A percentile compares a stretch with the other conserved stretches of the same genome.
These are phyloP conservation scores for Phanerodontia chrysosporium DNA, from an alignment of 768 basidiomycete genomes.

Conservation along the genomic window DNA sequence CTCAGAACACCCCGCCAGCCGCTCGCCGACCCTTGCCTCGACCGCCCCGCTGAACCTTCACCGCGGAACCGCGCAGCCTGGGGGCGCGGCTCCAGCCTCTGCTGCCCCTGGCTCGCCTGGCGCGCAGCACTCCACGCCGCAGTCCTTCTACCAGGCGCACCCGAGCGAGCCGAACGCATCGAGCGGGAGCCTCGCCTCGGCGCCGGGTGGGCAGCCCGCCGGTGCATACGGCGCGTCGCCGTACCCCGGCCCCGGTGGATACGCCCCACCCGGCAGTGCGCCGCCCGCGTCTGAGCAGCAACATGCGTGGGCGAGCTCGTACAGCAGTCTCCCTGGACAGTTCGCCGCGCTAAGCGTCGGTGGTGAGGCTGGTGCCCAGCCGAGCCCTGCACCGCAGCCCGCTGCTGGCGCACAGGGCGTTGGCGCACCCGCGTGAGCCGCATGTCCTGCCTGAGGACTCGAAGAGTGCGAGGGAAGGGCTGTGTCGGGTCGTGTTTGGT, in stretches of 20 bases:
- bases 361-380: constrained; percentile 6
- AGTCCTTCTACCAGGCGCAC: constrained; percentile 6
- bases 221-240: constrained; percentile 20
- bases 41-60: constrained; percentile 9
- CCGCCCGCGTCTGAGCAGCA: constrained; percentile 6
- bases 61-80: neutral
- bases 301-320: constrained; percentile 16
- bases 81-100: neutral
- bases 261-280: constrained; percentile 6
- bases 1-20: constrained; percentile 1
- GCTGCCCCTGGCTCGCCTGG: constrained; percentile 6
- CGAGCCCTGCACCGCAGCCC: neutral
- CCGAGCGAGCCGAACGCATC: constrained; percentile 10
- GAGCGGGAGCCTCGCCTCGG: constrained; percentile 6
- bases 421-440: constrained; percentile 20
- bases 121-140: constrained; percentile 1
- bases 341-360: constrained; percentile 21
- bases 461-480: neutral
- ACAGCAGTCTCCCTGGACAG: constrained; percentile 21
- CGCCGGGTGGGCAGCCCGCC: neutral
- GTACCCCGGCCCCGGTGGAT: constrained; percentile 12
- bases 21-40: neutral
- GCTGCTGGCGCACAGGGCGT: constrained; percentile 19
- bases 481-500: too few relatives aligned
- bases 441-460: neutral